Base-by-base conservation (phyloP, 331 rosid genomes). In the Dryas integrifolia region DNA sequence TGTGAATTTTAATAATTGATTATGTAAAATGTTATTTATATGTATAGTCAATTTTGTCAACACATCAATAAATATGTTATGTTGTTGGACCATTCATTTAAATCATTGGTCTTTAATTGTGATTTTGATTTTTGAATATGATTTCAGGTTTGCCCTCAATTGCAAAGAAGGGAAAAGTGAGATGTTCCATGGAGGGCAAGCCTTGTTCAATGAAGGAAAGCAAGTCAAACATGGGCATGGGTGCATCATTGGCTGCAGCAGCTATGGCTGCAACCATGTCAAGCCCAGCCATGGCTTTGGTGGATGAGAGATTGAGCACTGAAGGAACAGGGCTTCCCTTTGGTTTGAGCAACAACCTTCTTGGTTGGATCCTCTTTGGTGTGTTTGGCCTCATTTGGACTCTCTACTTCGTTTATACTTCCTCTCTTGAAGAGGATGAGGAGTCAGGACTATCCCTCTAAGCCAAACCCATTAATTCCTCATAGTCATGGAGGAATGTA, bases 311-410 rank as follows among this genome's bases (percentile, higher is more conserved):
- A 77, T 0, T 95, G 86, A 76, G 75, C 87, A 95, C 99, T 15
- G 99, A 95, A 79, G 99, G 99, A 52, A 92, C 99, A 11, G 99
- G 99, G 30, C 96, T 95, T 74, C 99, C 99, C 14, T 92, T 92
- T 75, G 99, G 99, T 1, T 82, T 95, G 64, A 95, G 97, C 89
- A 95, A 92, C 89, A 95, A 92, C 82, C 79, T 84, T 79, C 92
- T 95, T 15, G 96, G 88, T 51, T 95, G 99, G 97, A 85, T 92
- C 81, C 85, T 95, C 10, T 45, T 88, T 0, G 97, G 82, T 68
- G 92, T 83, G 77, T 95, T 95, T 69, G 99, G 80, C 48, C 85
- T 95, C 48, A 82, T 89, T 2, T 95, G 99, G 99, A 39, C 80
- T 55, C 58, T 89, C 21, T 95, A 80, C 64, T 51, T 82, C 63